Percentiles rank a stretch among this genome's conserved stretches.
These are phyloP conservation scores for Pistacia vera DNA, from an alignment of 345 rosid genomes.

Conservation along the genomic window DNA sequence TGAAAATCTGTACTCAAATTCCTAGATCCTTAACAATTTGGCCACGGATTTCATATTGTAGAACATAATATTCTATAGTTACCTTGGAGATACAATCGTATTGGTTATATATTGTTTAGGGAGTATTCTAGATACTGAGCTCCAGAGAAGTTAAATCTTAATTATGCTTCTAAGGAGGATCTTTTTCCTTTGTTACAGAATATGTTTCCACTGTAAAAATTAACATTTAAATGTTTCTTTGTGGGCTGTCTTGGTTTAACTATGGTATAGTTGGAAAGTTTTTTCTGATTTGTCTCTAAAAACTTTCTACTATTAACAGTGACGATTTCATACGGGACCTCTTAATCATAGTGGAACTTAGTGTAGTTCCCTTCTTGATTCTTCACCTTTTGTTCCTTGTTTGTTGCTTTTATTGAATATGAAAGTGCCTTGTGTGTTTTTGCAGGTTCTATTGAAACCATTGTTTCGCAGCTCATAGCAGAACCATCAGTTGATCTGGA, in stretches of 20 bases:
- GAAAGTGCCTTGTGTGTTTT: constrained; percentile 4
- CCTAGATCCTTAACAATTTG: too few relatives aligned
- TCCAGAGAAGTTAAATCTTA: neutral
- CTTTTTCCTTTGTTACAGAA: neutral
- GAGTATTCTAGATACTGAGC: neutral
- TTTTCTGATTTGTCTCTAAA: neutral
- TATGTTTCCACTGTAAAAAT: neutral
- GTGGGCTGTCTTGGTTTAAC: neutral
- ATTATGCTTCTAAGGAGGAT: neutral
- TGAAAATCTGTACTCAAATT: too few relatives aligned
- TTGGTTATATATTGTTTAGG: neutral
- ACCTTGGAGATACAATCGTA: too few relatives aligned
- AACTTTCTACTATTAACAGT: neutral
- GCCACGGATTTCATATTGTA: too few relatives aligned
- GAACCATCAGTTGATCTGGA: constrained; percentile 66
- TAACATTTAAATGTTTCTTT: neutral
- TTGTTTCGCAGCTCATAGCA: constrained; percentile 66
- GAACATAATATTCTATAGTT: too few relatives aligned
- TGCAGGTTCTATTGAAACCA: constrained; percentile 86
- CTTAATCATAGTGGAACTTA: neutral
- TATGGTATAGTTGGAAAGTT: neutral
- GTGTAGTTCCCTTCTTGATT: neutral
- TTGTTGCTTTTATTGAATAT: constrained; percentile 13
- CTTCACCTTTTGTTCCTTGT: neutral
- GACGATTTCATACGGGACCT: neutral